Evolutionary conservation across 148 eudicot genomes (phyloP).

Genomic region (Diospyros lotus): DNA sequence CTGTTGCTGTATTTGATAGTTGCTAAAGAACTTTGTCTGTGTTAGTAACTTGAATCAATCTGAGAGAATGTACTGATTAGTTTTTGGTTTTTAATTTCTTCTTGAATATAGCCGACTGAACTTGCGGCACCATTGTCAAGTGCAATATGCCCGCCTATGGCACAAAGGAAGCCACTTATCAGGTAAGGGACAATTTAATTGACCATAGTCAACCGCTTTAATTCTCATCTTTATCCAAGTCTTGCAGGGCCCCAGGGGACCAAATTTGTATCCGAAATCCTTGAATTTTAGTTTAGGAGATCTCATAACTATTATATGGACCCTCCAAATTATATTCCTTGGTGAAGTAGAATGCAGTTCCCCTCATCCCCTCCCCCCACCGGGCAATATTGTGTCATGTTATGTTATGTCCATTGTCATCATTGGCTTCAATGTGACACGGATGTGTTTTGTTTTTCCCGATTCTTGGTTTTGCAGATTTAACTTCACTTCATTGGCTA

Average conservation of each 20-base stretch:
- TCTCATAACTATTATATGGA: too few relatives aligned
- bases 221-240: neutral
- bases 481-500: conserved; percentile 36
- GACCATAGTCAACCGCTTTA: neutral
- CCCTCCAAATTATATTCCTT: too few relatives aligned
- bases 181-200: conserved; percentile 27
- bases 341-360: too few relatives aligned
- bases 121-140: conserved; percentile 34
- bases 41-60: neutral
- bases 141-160: conserved; percentile 21
- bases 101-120: conserved; percentile 39
- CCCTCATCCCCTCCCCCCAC: too few relatives aligned
- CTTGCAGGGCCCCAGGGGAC: too few relatives aligned
- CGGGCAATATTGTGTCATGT: too few relatives aligned
- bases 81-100: neutral
- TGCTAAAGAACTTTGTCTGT: neutral
- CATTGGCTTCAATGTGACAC: too few relatives aligned
- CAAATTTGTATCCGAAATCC: too few relatives aligned
- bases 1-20: neutral
- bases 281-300: too few relatives aligned
- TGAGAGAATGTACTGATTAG: conserved; percentile 6
- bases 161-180: conserved; percentile 45
- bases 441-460: neutral
- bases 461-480: conserved; percentile 21
- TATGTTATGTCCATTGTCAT: too few relatives aligned